These are phyloP conservation scores for Elongisporangium undulatum DNA, from an alignment of 352 stramenopile species.

Conservation along the genomic window DNA sequence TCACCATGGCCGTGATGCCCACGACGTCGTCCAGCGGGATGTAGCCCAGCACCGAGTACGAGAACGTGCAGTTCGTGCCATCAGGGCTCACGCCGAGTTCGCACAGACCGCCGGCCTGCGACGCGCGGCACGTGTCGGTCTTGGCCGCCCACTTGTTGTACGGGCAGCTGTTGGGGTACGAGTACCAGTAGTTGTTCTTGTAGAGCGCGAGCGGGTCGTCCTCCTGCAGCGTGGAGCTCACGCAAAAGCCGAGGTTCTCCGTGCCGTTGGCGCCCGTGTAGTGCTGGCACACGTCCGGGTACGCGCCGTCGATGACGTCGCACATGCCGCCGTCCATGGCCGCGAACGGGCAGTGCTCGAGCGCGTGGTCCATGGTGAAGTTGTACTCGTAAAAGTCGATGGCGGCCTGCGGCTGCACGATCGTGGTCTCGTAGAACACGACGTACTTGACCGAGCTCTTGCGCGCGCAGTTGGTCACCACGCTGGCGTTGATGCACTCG, in stretches of 20 bases:
- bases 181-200: slow-evolving; percentile 78
- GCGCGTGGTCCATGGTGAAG: slow-evolving; percentile 5
- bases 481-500: slow-evolving; percentile 49
- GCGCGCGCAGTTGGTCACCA: slow-evolving; percentile 32
- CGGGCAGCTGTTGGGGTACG: slow-evolving; percentile 71
- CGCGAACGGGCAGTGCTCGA: slow-evolving; percentile 49
- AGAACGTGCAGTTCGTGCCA: slow-evolving; percentile 57
- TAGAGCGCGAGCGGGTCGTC: slow-evolving; percentile 61
- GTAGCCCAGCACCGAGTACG: slow-evolving; percentile 58
- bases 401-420: slow-evolving; percentile 34
- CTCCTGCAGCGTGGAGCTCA: slow-evolving; percentile 34
- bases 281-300: slow-evolving; percentile 42
- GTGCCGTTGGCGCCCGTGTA: slow-evolving; percentile 41
- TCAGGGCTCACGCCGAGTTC: slow-evolving; percentile 41
- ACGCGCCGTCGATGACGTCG: slow-evolving; percentile 25
- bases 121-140: slow-evolving; percentile 26
- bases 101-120: slow-evolving; percentile 42
- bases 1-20: slow-evolving; percentile 57
- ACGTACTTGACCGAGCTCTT: slow-evolving; percentile 62
- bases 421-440: slow-evolving; percentile 56
- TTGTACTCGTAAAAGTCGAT: slow-evolving; percentile 43
- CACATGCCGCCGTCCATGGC: slow-evolving; percentile 61
- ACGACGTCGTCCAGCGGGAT: slow-evolving; percentile 63
- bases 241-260: slow-evolving; percentile 39
- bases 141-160: slow-evolving; percentile 34